Evolutionary conservation across 73 alveolate genomes (phyloP).

Genomic region (Breviolum minutum): DNA sequence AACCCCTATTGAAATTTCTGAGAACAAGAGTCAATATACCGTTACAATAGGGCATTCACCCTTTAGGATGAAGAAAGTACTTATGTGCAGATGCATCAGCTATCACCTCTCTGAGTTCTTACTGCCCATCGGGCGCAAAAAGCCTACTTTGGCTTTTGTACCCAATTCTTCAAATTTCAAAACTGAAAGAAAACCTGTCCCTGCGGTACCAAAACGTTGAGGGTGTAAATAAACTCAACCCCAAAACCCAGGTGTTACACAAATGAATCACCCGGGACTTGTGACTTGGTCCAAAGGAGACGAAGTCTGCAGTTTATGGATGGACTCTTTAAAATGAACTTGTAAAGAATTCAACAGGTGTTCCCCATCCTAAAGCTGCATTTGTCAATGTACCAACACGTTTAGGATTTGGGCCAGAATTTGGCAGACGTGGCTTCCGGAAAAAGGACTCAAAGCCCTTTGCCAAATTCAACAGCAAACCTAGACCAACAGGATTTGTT

Average conservation of each 20-base stretch:
- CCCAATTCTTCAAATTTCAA: no score
- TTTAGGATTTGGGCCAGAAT: background rate
- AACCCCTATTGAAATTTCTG: no score
- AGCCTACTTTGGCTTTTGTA: no score
- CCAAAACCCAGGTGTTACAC: background rate
- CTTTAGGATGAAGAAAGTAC: no score
- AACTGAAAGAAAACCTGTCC: no score
- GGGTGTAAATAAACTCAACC: background rate
- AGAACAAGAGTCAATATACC: no score
- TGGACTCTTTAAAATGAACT: background rate
- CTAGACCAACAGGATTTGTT: background rate
- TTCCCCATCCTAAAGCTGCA: background rate
- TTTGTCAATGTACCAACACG: background rate
- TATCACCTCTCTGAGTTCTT: no score
- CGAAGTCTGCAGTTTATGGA: background rate
- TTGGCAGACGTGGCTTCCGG: background rate
- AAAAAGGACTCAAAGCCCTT: background rate
- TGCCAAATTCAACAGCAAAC: background rate
- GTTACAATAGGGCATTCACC: no score
- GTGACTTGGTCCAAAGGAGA: conserved; percentile 38
- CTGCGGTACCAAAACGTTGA: no score
- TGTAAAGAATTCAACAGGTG: background rate
- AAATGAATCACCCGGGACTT: background rate
- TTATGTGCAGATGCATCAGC: no score
- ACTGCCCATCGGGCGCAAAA: no score